These are phyloP conservation scores for Coemansia sp. DNA, from an alignment of 192 early-diverging fungal genomes.

Conservation along the genomic window DNA sequence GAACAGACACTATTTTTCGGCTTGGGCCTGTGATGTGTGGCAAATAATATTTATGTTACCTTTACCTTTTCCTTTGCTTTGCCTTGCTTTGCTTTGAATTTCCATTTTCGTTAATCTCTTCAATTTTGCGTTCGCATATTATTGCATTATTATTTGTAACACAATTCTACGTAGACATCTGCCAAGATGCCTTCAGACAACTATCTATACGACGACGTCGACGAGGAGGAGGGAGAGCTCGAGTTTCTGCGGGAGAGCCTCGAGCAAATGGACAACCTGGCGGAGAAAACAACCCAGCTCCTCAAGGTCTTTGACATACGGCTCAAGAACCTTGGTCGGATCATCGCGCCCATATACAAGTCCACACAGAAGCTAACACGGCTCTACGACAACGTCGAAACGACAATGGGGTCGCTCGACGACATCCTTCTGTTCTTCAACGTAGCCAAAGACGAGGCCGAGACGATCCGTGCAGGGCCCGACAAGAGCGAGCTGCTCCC, in stretches of 20 bases:
- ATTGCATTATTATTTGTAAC: neutral
- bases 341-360: slow-evolving; percentile 55
- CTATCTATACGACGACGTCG: slow-evolving; percentile 47
- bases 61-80: neutral
- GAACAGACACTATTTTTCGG: no score
- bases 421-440: slow-evolving; percentile 56
- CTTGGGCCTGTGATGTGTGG: no score
- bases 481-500: slow-evolving; percentile 55
- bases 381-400: slow-evolving; percentile 49
- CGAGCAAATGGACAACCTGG: slow-evolving; percentile 57
- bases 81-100: neutral
- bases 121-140: neutral
- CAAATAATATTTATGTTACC: no score
- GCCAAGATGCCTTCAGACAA: slow-evolving; percentile 32
- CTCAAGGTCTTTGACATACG: slow-evolving; percentile 56
- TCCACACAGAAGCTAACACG: slow-evolving; percentile 54
- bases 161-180: neutral
- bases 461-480: slow-evolving; percentile 46
- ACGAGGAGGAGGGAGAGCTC: slow-evolving; percentile 55
- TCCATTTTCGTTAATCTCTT: neutral
- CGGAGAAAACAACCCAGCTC: slow-evolving; percentile 49
- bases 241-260: slow-evolving; percentile 56
- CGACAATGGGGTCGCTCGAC: slow-evolving; percentile 48
- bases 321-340: slow-evolving; percentile 47
- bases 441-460: slow-evolving; percentile 49